phyloP scores from a whole-genome alignment of 768 basidiomycete species.

The Chalciporus pseudorubinellus region DNA sequence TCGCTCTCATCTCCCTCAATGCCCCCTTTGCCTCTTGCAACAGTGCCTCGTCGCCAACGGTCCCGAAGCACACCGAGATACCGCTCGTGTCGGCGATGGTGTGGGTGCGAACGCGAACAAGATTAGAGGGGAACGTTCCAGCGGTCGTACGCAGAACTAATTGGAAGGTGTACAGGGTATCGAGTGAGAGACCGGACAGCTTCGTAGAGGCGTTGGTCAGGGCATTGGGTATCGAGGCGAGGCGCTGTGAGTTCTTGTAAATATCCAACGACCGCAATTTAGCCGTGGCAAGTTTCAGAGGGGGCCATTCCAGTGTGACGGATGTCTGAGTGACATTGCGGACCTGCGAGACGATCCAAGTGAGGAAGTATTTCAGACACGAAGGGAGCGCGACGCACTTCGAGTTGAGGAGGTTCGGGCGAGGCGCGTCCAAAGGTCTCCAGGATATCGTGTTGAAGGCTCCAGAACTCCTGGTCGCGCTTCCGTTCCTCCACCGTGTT shows the following conservation, averaged over 20 bases:
- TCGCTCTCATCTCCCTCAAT: constrained; percentile 80
- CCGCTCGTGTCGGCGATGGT: constrained; percentile 95
- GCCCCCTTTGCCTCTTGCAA: constrained; percentile 82
- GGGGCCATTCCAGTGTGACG: constrained; percentile 94
- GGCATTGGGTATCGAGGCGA: constrained; percentile 83
- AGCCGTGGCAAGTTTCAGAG: constrained; percentile 78
- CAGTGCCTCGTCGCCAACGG: constrained; percentile 71
- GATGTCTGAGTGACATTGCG: constrained; percentile 96
- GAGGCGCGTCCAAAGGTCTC: constrained; percentile 63
- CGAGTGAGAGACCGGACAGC: constrained; percentile 75
- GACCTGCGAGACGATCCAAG: constrained; percentile 45
- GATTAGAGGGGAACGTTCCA: constrained; percentile 84
- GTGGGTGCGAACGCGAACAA: constrained; percentile 83
- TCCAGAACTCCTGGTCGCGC: constrained; percentile 80
- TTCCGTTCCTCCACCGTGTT: constrained; percentile 82
- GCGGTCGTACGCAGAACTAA: constrained; percentile 90
- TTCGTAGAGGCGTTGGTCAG: constrained; percentile 84
- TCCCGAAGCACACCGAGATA: constrained; percentile 93
- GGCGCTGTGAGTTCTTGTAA: constrained; percentile 86
- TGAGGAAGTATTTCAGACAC: not conserved
- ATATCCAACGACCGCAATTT: constrained; percentile 88
- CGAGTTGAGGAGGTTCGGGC: constrained; percentile 72
- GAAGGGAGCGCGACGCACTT: constrained; percentile 41
- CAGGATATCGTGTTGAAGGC: constrained; percentile 78
- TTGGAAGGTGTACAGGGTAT: constrained; percentile 91